Evolutionary conservation across 176 grass and related monocot species (phyloP).

Genomic region (Melocanna baccifera): DNA sequence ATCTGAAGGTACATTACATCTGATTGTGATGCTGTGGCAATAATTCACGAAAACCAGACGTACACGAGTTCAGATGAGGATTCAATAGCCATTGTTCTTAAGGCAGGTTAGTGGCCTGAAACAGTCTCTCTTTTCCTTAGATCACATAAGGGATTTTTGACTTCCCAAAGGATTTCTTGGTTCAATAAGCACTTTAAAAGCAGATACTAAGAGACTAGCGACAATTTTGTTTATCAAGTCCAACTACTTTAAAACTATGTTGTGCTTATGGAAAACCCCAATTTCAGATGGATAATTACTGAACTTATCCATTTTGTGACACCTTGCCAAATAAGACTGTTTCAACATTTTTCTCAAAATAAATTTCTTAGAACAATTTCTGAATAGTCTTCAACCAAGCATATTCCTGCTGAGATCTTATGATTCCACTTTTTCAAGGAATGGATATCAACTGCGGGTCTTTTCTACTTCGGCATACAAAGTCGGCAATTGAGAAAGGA

Average conservation of each 20-base stretch:
- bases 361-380: neutral
- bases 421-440: conserved; percentile 44
- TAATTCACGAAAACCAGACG: conserved; percentile 77
- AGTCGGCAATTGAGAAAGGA: conserved; percentile 63
- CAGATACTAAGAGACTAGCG: neutral
- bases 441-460: conserved; percentile 98
- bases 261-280: neutral
- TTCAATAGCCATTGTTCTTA: conserved; percentile 86
- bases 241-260: neutral
- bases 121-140: neutral
- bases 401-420: neutral
- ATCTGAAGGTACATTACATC: conserved; percentile 71
- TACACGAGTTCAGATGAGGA: conserved; percentile 73
- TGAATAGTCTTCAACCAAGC: neutral
- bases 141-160: neutral
- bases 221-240: neutral
- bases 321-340: neutral
- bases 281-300: neutral
- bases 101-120: conserved; percentile 61
- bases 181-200: neutral
- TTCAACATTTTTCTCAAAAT: neutral
- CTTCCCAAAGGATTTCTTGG: neutral
- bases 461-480: conserved; percentile 62
- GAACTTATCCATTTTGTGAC: neutral
- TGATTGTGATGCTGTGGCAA: conserved; percentile 87